Base-by-base conservation (phyloP, 1,284 basidiomycete genomes). In the Ustilago vetiveriae region DNA sequence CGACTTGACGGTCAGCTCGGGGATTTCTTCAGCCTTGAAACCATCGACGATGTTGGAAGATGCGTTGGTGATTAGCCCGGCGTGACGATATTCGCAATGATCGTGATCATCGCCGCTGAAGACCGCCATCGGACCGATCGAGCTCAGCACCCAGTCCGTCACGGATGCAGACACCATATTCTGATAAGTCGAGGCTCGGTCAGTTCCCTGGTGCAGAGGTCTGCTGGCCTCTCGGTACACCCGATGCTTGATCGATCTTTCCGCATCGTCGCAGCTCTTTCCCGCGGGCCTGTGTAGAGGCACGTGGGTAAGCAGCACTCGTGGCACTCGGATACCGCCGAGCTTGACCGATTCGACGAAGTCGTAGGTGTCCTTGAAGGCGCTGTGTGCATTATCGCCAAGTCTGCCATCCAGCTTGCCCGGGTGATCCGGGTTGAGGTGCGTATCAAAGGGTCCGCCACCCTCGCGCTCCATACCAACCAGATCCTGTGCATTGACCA, bases 41-140 rank as follows among this genome's bases (percentile, higher is more conserved):
- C 64, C 71, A 19, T 56, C 39, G 0, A 62, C 71, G 1, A 22
- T 19, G 8, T 35, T 17, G 3, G 32, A 0, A 2, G 41, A 23
- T 3, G 39, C 23, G 13, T 22, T 40, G 30, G 21, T 52, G 10
- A 7, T 16, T 16, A 17, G 16, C 36, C 59, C 38, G n/a, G 41
- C n/a, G 47, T 79, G 76, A 3, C 71, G 49, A 23, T 59, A 52
- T 32, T 79, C 75, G 53, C 76, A 79, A 38, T 79, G 75, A 37
- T 79, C 75, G 49, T 79, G 76, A 39, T 79, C 75, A 24, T 79
- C 75, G 11, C 76, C 76, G 36, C 70, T 72, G 45, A 79, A 79
- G 0, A 79, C 62, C 0, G 59, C 54, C 17, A 57, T 48, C 0
- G 75, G 75, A 26, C 72, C 50, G 30, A 77, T 57, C 2, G 44